A percentile compares a stretch with the other conserved stretches of the same genome.
phyloP scores from a whole-genome alignment of 2,329 filamentous ascomycete species.

The Ophiostoma perfectum region DNA sequence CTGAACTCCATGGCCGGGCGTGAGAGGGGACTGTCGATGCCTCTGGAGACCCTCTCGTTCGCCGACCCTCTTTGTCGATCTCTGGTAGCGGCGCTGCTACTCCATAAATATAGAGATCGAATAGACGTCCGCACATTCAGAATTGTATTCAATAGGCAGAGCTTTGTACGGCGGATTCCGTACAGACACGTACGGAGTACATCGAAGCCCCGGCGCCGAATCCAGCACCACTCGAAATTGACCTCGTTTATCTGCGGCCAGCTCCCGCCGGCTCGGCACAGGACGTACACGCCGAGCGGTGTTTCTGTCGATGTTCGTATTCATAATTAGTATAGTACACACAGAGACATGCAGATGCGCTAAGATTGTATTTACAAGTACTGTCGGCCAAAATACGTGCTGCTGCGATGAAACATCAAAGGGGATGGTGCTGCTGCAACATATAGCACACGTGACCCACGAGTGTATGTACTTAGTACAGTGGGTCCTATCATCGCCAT shows the following conservation, averaged over 20 bases:
- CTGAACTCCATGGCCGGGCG: background rate
- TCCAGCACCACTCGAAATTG: background rate
- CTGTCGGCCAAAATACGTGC: background rate
- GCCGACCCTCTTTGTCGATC: slow-evolving; percentile 6
- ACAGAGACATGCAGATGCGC: background rate
- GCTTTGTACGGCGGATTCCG: no score
- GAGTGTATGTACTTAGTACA: background rate
- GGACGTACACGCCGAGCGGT: background rate
- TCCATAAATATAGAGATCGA: background rate
- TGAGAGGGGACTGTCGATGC: background rate
- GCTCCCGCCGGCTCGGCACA: background rate
- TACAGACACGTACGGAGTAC: no score
- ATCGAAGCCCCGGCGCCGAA: no score
- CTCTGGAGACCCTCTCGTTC: background rate
- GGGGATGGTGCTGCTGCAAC: background rate
- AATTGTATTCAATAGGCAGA: no score
- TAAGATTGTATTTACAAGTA: background rate
- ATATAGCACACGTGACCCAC: background rate
- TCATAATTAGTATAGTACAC: background rate
- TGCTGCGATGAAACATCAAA: slow-evolving; percentile 5
- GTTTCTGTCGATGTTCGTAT: background rate
- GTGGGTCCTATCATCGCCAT: background rate
- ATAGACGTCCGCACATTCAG: no score
- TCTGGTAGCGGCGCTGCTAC: background rate
- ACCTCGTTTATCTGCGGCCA: slow-evolving; percentile 9